Evolutionary conservation across 305 asterid species (phyloP), one percentile per base, ranked within the genome.

Genomic region (Fraxinus platypoda): DNA sequence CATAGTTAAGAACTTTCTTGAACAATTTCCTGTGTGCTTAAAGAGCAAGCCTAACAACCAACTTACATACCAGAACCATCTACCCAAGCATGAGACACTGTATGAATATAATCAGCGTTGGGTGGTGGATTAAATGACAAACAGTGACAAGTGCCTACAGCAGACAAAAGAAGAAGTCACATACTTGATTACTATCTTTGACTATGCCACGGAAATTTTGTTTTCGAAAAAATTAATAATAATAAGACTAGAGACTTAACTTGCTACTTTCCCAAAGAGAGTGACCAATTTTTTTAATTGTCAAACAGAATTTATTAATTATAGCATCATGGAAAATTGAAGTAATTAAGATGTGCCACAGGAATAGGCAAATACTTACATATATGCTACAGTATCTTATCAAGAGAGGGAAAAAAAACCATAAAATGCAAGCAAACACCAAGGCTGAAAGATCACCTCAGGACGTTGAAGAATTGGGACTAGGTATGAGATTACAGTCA

Each of bases 391-490:
- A 81, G 13, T 75, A 46, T 25, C 71, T 74, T n/a, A 72, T 71
- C 64, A 62, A 34, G 46, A 66, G 5, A 26, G 23, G 25, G 11
- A 3, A 26, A 12, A 31, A 80, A 68, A 17, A 7, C 28, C 5
- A 80, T 43, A 75, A 66, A 23, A 62, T 64, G 43, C 73, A 59
- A 77, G 13, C 23, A 71, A 75, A 57, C 31, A 80, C 59, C 52
- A 78, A 83, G 82, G 79, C 85, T 19, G 73, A 70, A 52, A 76
- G 34, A 79, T 89, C 86, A 95, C 99, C 99, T 97, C 97, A 28
- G 95, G 97, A 86, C 88, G 94, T 84, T 93, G 96, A 81, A 97
- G 99, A 79, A 97, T 90, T 37, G 91, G 97, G 76, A 93, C 97
- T 83, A 97, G 90, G 90, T 94, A 92, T 77, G 98, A 89, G 83